These are phyloP conservation scores for Malus sylvestris DNA, from an alignment of 306 rosid genomes.

Conservation along the genomic window DNA sequence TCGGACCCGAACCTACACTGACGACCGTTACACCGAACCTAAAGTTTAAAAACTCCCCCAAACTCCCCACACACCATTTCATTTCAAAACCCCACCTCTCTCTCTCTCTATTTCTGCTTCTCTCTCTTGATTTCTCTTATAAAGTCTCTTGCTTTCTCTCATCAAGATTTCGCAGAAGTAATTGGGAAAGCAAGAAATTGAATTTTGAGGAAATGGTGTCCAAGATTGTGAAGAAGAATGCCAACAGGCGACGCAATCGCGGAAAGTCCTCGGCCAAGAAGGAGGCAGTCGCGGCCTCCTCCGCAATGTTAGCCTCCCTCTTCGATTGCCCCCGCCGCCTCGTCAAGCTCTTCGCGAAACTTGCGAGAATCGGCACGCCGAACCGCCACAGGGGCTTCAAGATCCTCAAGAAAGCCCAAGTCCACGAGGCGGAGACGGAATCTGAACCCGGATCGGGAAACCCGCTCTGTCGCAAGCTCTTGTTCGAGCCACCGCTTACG, in stretches of 20 bases:
- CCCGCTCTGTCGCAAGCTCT: slow-evolving; percentile 34
- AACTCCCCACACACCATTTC: too few relatives aligned
- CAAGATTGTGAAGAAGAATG: slow-evolving; percentile 38
- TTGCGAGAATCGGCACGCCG: slow-evolving; percentile 41
- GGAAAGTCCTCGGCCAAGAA: slow-evolving; percentile 52
- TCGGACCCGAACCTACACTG: slow-evolving; percentile 49
- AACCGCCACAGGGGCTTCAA: slow-evolving; percentile 45
- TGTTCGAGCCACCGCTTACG: slow-evolving; percentile 26
- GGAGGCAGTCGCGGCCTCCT: slow-evolving; percentile 32
- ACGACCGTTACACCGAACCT: slow-evolving; percentile 80
- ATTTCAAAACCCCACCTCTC: too few relatives aligned
- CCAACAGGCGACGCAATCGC: slow-evolving; percentile 37
- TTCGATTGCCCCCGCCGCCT: slow-evolving; percentile 65
- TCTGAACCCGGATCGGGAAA: not conserved
- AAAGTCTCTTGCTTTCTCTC: not conserved
- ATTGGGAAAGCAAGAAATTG: not conserved
- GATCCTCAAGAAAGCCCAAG: slow-evolving; percentile 35
- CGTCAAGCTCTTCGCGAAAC: slow-evolving; percentile 58
- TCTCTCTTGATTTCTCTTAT: not conserved
- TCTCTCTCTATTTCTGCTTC: too few relatives aligned
- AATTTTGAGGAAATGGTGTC: slow-evolving; percentile 49
- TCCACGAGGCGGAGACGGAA: not conserved
- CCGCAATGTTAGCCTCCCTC: slow-evolving; percentile 44
- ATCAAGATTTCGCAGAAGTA: not conserved
- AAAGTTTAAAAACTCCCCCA: slow-evolving; percentile 27